Conservation (phyloP, 1,284 basidiomycete genomes). For the Exobasidium rhododendri region DNA sequence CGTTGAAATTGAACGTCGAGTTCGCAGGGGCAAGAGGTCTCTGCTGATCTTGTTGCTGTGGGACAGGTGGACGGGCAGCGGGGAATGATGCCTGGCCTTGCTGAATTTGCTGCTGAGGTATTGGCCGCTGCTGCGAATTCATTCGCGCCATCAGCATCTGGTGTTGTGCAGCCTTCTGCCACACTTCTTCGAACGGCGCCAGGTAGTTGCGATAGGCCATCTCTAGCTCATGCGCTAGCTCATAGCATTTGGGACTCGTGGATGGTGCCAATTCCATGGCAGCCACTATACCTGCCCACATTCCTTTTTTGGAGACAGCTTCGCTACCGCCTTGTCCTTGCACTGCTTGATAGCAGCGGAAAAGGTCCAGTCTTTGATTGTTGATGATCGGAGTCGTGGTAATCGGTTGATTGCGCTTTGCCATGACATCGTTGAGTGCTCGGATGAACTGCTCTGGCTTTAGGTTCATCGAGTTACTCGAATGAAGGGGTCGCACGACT, state of each 20-base stretch:
- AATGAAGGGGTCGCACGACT: neutral
- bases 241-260: conserved; percentile 34
- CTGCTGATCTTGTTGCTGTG: conserved; percentile 16
- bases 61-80: conserved; percentile 14
- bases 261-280: conserved; percentile 38
- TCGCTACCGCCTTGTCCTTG: conserved; percentile 47
- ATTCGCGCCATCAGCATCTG: conserved; percentile 7
- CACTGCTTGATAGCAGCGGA: conserved; percentile 45
- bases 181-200: conserved; percentile 47
- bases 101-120: conserved; percentile 18
- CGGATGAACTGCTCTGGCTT: conserved; percentile 48
- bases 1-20: neutral
- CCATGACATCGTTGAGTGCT: conserved; percentile 43
- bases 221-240: conserved; percentile 32
- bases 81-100: conserved; percentile 10
- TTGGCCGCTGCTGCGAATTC: neutral
- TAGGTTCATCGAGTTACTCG: conserved; percentile 24
- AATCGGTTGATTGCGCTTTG: conserved; percentile 41
- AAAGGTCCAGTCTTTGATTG: conserved; percentile 42
- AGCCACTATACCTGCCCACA: conserved; percentile 42
- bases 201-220: conserved; percentile 41
- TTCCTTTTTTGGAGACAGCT: conserved; percentile 37
- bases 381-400: conserved; percentile 35
- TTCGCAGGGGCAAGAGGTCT: neutral
- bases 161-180: conserved; percentile 25